Conservation (phyloP, 768 basidiomycete genomes). For the Tephrocybe rancida region DNA sequence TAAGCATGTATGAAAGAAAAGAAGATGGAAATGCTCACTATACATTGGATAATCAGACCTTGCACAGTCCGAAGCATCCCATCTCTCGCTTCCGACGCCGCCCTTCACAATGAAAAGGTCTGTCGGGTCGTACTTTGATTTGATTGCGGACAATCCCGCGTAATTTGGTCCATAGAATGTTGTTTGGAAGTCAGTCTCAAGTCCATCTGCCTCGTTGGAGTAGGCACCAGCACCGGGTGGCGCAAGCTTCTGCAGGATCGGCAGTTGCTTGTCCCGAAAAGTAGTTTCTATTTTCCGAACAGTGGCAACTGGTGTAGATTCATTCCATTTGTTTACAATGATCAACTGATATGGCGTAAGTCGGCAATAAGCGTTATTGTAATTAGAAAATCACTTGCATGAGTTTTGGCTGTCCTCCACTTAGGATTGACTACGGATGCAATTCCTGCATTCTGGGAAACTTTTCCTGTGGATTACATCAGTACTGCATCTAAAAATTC, state of each 20-base stretch:
- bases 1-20: too few species aligned
- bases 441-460: conserved; percentile 33
- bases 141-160: conserved; percentile 28
- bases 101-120: conserved; percentile 18
- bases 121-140: conserved; percentile 30
- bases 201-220: conserved; percentile 34
- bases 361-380: background rate
- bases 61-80: conserved; percentile 4
- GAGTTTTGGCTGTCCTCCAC: conserved; percentile 39
- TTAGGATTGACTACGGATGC: conserved; percentile 32
- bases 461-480: conserved; percentile 23
- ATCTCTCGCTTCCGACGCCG: conserved; percentile 6
- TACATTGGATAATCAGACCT: background rate
- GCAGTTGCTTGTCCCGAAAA: conserved; percentile 24
- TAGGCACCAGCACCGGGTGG: conserved; percentile 32
- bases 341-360: conserved; percentile 14
- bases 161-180: conserved; percentile 38
- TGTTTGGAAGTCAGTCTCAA: conserved; percentile 29
- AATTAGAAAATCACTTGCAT: conserved; percentile 25
- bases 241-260: conserved; percentile 27
- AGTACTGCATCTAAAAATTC: too few species aligned
- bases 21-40: too few species aligned
- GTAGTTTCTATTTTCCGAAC: conserved; percentile 18
- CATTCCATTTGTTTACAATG: conserved; percentile 16
- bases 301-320: conserved; percentile 14